Percentiles rank a stretch among this genome's conserved stretches.
phyloP scores from a whole-genome alignment of 108 stramenopile species.

The Cyclotella choctawhatcheeana region DNA sequence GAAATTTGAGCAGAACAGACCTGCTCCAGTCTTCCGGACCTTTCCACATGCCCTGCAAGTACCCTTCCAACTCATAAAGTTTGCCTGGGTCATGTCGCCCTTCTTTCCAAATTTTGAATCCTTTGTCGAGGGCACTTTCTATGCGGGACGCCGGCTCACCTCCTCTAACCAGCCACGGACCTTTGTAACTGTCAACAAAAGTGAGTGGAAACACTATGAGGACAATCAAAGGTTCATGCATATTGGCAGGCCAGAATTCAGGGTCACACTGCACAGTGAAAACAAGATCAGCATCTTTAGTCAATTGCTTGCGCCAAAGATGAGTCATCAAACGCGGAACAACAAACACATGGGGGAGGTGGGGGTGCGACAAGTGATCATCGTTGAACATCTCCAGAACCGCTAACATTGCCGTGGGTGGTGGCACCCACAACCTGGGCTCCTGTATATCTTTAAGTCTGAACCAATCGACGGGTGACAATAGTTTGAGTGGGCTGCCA shows the following conservation, averaged over 20 bases:
- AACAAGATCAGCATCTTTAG: conserved; percentile 25
- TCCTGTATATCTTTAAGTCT: neutral
- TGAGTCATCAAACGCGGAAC: conserved; percentile 6
- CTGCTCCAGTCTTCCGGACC: neutral
- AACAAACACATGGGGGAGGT: conserved; percentile 8
- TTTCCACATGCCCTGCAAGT: conserved; percentile 2
- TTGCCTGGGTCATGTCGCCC: neutral
- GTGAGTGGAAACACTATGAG: conserved; percentile 26
- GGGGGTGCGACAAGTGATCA: conserved; percentile 4
- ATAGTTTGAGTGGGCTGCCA: neutral
- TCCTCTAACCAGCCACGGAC: neutral
- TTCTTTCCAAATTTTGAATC: neutral
- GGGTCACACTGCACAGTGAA: conserved; percentile 12
- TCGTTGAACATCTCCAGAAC: conserved; percentile 15
- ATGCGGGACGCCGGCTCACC: neutral
- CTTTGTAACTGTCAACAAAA: neutral
- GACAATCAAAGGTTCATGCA: conserved; percentile 25
- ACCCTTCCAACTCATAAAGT: conserved; percentile 11
- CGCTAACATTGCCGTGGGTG: conserved; percentile 11
- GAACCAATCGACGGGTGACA: conserved; percentile 20
- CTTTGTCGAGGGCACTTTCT: neutral
- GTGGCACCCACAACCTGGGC: conserved; percentile 19
- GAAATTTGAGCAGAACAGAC: neutral
- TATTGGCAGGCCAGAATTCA: conserved; percentile 8
- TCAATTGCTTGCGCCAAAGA: conserved; percentile 8